Evolutionary conservation across 805 yeast genomes (phyloP).

Genomic region (Myxozyma mucilagina): DNA sequence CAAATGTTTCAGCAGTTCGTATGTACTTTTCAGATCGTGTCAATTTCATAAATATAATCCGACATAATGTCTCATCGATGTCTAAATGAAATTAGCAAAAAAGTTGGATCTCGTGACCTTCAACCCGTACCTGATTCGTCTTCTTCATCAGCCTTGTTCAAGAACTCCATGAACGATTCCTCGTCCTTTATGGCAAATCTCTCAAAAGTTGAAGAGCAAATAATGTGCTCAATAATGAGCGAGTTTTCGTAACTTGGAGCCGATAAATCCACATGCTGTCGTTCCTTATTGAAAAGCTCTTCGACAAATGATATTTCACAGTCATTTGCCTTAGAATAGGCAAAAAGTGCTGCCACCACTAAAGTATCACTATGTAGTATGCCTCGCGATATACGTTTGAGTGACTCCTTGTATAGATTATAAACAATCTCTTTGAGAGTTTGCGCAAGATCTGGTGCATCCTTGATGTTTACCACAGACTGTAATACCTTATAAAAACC

Average conservation of each 20-base stretch:
- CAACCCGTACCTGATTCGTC: slow-evolving; percentile 10
- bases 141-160: background rate
- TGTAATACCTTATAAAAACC: slow-evolving; percentile 43
- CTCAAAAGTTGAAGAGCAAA: slow-evolving; percentile 8
- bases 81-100: background rate
- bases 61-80: slow-evolving; percentile 12
- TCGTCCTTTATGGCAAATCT: slow-evolving; percentile 9
- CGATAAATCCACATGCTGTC: slow-evolving; percentile 19
- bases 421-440: slow-evolving; percentile 42
- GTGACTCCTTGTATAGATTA: slow-evolving; percentile 51
- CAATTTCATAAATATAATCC: slow-evolving; percentile 21
- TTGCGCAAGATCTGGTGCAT: slow-evolving; percentile 3
- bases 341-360: slow-evolving; percentile 44
- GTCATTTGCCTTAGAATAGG: slow-evolving; percentile 8
- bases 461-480: slow-evolving; percentile 19
- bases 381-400: slow-evolving; percentile 49
- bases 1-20: slow-evolving; percentile 6
- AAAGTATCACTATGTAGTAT: slow-evolving; percentile 49
- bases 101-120: too few relatives aligned
- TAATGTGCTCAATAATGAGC: slow-evolving; percentile 7
- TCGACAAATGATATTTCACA: slow-evolving; percentile 20
- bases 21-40: slow-evolving; percentile 24
- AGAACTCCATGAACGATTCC: slow-evolving; percentile 4
- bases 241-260: slow-evolving; percentile 12
- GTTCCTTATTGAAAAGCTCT: slow-evolving; percentile 14